phyloP scores from a whole-genome alignment of 352 stramenopile species.

The Globisporangium camurandrum region DNA sequence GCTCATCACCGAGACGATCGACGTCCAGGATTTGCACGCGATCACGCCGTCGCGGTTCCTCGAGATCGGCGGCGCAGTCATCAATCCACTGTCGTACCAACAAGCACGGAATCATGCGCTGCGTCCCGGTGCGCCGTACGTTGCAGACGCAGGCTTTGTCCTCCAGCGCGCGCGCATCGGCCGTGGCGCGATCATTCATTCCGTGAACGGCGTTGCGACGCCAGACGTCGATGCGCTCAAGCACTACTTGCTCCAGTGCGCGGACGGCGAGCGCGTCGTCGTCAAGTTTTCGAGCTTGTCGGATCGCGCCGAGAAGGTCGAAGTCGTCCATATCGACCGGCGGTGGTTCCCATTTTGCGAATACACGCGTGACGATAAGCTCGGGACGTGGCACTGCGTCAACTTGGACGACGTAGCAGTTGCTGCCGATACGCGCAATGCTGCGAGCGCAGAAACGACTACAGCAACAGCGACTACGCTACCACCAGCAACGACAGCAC shows the following conservation, averaged over 20 bases:
- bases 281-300: slow-evolving; percentile 79
- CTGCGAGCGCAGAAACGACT: slow-evolving; percentile 3
- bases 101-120: slow-evolving; percentile 84
- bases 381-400: slow-evolving; percentile 76
- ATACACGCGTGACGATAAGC: slow-evolving; percentile 68
- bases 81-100: slow-evolving; percentile 88
- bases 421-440: background rate
- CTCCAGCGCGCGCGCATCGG: slow-evolving; percentile 82
- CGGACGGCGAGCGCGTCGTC: slow-evolving; percentile 75
- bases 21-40: slow-evolving; percentile 80
- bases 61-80: slow-evolving; percentile 80
- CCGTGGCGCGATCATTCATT: slow-evolving; percentile 81
- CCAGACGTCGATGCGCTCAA: slow-evolving; percentile 81
- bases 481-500: slow-evolving; percentile 1
- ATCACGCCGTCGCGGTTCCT: slow-evolving; percentile 83
- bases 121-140: slow-evolving; percentile 59
- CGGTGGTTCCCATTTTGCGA: slow-evolving; percentile 90
- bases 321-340: slow-evolving; percentile 84
- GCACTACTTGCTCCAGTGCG: slow-evolving; percentile 62
- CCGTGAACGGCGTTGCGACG: slow-evolving; percentile 78
- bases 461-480: no score
- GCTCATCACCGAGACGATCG: slow-evolving; percentile 44
- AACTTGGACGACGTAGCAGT: slow-evolving; percentile 25
- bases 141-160: slow-evolving; percentile 86
- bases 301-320: slow-evolving; percentile 73